Evolutionary conservation across 164 flowering plant genomes (phyloP).

Genomic region (Taxillus chinensis): DNA sequence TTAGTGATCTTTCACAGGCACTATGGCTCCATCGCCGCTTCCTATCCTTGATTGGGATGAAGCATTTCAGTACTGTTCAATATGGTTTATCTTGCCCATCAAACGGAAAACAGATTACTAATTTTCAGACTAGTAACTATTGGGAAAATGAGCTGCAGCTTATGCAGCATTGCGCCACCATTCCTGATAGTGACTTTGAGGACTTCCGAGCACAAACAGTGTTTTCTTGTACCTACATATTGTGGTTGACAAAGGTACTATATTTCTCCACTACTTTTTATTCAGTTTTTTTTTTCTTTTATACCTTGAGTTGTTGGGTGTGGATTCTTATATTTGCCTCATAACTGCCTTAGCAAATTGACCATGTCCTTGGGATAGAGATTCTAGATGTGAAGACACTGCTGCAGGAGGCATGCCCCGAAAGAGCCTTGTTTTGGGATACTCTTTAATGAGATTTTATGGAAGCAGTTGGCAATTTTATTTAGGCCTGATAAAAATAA

Average conservation of each 20-base stretch:
- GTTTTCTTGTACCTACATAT: constrained; percentile 52
- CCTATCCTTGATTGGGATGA: constrained; percentile 55
- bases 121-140: constrained; percentile 18
- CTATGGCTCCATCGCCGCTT: constrained; percentile 93
- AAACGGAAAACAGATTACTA: neutral
- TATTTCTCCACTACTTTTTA: neutral
- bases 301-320: neutral
- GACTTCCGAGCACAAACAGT: constrained; percentile 53
- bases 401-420: constrained; percentile 41
- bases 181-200: constrained; percentile 44
- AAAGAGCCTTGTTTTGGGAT: constrained; percentile 46
- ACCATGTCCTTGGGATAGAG: constrained; percentile 10
- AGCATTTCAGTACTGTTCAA: constrained; percentile 20
- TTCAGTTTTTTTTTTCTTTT: neutral
- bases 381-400: constrained; percentile 26
- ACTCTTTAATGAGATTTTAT: neutral
- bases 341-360: constrained; percentile 28
- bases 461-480: neutral
- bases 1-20: constrained; percentile 32
- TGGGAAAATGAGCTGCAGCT: constrained; percentile 46
- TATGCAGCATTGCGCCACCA: constrained; percentile 30
- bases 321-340: neutral
- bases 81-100: constrained; percentile 6
- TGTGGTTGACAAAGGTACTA: constrained; percentile 65
- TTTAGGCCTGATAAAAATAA: no score